These are phyloP conservation scores for Apostasia shenzhenica DNA, from an alignment of 106 monocot genomes.

Conservation along the genomic window DNA sequence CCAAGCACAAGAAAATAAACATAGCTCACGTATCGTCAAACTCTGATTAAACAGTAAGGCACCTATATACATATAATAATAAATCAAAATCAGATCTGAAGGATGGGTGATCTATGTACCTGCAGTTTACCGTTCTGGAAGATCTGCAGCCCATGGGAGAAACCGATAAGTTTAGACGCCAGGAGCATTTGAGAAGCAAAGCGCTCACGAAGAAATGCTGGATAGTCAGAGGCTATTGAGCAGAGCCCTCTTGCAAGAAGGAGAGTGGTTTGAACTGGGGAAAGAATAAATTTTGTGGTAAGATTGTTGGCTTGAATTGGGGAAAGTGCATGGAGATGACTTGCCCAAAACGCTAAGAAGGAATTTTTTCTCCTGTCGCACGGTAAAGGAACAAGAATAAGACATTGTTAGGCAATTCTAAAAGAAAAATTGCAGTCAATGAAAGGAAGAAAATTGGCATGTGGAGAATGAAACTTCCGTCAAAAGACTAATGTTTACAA, in stretches of 20 bases:
- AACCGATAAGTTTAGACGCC: neutral
- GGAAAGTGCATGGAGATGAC: conserved; percentile 28
- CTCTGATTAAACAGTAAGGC: too few species aligned
- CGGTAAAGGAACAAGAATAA: neutral
- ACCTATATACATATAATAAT: neutral
- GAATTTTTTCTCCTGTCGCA: conserved; percentile 65
- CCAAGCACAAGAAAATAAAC: too few species aligned
- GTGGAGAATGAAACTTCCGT: neutral
- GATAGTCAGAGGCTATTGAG: conserved; percentile 22
- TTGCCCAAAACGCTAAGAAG: conserved; percentile 43
- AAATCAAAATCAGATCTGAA: conserved; percentile 1
- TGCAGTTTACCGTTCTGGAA: neutral
- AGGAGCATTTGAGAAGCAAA: neutral
- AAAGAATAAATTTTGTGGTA: conserved; percentile 64
- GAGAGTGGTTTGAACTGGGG: neutral
- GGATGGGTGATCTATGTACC: neutral
- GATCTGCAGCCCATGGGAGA: neutral
- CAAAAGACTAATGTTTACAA: neutral
- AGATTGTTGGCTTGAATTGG: conserved; percentile 26
- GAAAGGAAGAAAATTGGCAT: neutral
- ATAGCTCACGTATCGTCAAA: too few species aligned
- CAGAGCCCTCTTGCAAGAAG: conserved; percentile 20
- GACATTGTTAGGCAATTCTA: neutral
- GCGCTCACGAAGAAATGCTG: neutral
- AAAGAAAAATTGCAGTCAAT: neutral